A percentile compares a stretch with the other conserved stretches of the same genome.
phyloP scores from a whole-genome alignment of 192 early-diverging fungal species.

The Chytriomyces confervae region DNA sequence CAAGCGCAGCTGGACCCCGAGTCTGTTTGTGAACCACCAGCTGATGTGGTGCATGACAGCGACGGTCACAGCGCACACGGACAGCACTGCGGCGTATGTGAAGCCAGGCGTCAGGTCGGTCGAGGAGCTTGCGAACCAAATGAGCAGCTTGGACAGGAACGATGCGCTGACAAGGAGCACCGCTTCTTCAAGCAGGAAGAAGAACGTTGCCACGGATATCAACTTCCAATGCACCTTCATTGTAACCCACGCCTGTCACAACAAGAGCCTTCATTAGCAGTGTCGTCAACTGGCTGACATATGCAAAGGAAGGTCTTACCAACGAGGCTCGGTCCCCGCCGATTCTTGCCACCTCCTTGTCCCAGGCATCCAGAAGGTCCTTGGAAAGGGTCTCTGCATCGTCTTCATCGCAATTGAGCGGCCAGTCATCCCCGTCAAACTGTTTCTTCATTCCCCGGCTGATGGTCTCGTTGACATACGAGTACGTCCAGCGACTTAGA shows the following conservation, averaged over 20 bases:
- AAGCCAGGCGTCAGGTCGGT: constrained; percentile 2
- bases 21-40: constrained; percentile 22
- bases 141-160: constrained; percentile 11
- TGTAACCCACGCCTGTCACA: constrained; percentile 18
- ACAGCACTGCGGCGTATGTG: constrained; percentile 1
- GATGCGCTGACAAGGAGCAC: constrained; percentile 1
- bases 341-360: constrained; percentile 19
- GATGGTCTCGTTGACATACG: constrained; percentile 47
- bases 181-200: constrained; percentile 17
- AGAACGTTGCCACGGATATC: background rate
- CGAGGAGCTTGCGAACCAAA: constrained; percentile 10
- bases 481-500: constrained; percentile 37
- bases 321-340: constrained; percentile 18
- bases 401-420: constrained; percentile 38
- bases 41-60: constrained; percentile 23
- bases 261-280: background rate
- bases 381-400: constrained; percentile 41
- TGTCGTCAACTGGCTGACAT: background rate
- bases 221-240: background rate
- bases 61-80: background rate
- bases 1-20: constrained; percentile 35
- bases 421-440: constrained; percentile 40
- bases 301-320: background rate
- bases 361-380: constrained; percentile 40
- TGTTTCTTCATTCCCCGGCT: constrained; percentile 35